These are phyloP conservation scores for Argentina anserina DNA, from an alignment of 306 rosid species.

Conservation along the genomic window DNA sequence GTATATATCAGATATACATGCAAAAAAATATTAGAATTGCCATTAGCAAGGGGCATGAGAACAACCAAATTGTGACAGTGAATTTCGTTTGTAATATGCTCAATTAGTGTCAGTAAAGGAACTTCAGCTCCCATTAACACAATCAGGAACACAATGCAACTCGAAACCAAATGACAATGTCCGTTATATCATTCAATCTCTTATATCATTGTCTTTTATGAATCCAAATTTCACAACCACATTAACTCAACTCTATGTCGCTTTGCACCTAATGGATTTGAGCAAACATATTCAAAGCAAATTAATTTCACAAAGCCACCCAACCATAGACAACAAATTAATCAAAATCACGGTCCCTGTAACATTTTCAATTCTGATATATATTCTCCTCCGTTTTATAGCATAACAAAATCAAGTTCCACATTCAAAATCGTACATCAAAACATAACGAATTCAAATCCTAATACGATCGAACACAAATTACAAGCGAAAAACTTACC, in stretches of 20 bases:
- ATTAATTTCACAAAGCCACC: not conserved
- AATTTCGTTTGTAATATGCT: not conserved
- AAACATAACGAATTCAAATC: not conserved
- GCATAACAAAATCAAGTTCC: not conserved
- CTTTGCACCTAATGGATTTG: not conserved
- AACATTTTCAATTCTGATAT: not conserved
- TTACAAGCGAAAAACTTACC: slow-evolving; percentile 30
- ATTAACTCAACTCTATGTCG: not conserved
- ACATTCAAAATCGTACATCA: not conserved
- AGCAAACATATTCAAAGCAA: not conserved
- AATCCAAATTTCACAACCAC: slow-evolving; percentile 16
- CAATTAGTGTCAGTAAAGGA: not conserved
- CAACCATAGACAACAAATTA: not conserved
- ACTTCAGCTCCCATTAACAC: not conserved
- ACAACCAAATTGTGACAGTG: slow-evolving; percentile 11
- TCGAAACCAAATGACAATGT: not conserved
- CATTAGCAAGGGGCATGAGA: slow-evolving; percentile 1
- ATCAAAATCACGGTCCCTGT: not conserved
- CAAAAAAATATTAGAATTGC: slow-evolving; percentile 15
- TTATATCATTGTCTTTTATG: not conserved
- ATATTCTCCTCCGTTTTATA: not conserved
- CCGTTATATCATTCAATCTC: not conserved
- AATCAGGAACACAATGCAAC: not conserved
- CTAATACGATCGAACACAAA: not conserved
- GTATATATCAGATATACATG: slow-evolving; percentile 25